phyloP scores from a whole-genome alignment of 73 alveolate genomes.

The Symbiodinium pilosum region DNA sequence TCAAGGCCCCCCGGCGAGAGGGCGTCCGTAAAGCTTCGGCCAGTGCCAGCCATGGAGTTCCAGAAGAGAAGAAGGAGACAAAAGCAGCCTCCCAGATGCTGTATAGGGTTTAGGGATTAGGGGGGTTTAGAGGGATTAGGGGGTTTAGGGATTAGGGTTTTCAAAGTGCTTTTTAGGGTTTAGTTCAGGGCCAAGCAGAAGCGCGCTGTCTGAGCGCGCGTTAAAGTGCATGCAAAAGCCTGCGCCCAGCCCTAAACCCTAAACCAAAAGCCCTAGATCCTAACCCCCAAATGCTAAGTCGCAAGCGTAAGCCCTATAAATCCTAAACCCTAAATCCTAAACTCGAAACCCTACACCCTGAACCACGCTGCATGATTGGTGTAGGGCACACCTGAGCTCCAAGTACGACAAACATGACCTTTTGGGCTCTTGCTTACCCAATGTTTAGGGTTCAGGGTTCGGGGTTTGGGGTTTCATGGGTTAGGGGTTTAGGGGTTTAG shows the following conservation, averaged over 20 bases:
- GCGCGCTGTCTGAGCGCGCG: background rate
- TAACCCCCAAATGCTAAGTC: background rate
- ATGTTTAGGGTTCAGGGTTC: too few relatives aligned
- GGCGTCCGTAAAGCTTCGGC: conserved; percentile 81
- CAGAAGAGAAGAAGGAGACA: conserved; percentile 38
- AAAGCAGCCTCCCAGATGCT: conserved; percentile 81
- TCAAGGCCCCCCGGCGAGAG: conserved; percentile 22
- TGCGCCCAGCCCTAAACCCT: background rate
- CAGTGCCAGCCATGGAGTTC: conserved; percentile 84
- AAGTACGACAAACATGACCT: too few relatives aligned
- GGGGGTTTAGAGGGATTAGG: too few relatives aligned
- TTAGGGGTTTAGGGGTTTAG: too few relatives aligned
- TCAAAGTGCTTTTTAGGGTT: background rate
- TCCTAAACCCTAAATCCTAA: background rate
- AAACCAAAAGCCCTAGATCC: background rate
- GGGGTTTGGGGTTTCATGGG: too few relatives aligned
- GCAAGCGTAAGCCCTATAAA: too few relatives aligned
- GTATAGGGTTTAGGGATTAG: background rate
- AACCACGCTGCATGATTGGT: background rate
- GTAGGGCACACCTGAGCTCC: too few relatives aligned
- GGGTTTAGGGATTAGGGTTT: background rate
- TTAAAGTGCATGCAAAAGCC: background rate
- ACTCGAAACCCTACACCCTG: background rate
- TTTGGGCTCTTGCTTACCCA: too few relatives aligned
- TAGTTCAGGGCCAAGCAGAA: background rate